A percentile compares a stretch with the other conserved stretches of the same genome.
Evolutionary conservation across 345 rosid genomes (phyloP).

Genomic region (Melastoma malabathricum): DNA sequence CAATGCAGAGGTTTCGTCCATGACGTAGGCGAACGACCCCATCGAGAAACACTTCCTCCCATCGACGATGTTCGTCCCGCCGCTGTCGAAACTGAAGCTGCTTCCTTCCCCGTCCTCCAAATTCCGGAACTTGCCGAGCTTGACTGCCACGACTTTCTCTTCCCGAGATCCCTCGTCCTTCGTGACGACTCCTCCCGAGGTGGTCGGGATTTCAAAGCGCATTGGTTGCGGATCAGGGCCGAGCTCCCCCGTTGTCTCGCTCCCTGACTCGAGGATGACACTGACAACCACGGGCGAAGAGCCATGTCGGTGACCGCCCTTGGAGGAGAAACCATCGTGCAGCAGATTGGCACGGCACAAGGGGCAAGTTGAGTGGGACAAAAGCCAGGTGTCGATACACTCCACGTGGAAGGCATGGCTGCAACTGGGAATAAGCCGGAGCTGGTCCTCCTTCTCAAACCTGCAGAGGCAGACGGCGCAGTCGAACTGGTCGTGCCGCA

Average conservation of each 20-base stretch:
- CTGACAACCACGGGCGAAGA: constrained; percentile 51
- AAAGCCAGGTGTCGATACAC: constrained; percentile 94
- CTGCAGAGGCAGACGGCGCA: constrained; percentile 96
- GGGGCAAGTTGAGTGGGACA: constrained; percentile 98
- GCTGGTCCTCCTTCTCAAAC: constrained; percentile 80
- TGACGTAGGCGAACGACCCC: constrained; percentile 93
- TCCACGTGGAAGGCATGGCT: constrained; percentile 99
- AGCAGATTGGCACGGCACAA: constrained; percentile 68
- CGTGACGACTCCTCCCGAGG: constrained; percentile 19
- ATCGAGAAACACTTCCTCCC: constrained; percentile 82
- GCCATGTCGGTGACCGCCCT: constrained; percentile 3
- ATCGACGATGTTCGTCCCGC: constrained; percentile 32
- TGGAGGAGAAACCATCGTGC: constrained; percentile 42
- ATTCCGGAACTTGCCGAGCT: constrained; percentile 77
- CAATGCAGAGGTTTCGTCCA: constrained; percentile 64
- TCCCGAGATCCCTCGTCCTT: constrained; percentile 17
- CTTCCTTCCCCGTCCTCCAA: constrained; percentile 47
- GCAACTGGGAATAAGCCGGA: constrained; percentile 86
- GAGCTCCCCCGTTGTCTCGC: constrained; percentile 74
- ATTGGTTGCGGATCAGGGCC: constrained; percentile 10
- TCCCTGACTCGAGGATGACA: constrained; percentile 86
- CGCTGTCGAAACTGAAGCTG: constrained; percentile 7
- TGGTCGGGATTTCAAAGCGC: constrained; percentile 27
- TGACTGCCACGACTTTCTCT: constrained; percentile 65
- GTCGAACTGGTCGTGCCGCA: constrained; percentile 57